Evolutionary conservation across 1,284 basidiomycete species (phyloP).

Genomic region (Sporisorium scitamineum): DNA sequence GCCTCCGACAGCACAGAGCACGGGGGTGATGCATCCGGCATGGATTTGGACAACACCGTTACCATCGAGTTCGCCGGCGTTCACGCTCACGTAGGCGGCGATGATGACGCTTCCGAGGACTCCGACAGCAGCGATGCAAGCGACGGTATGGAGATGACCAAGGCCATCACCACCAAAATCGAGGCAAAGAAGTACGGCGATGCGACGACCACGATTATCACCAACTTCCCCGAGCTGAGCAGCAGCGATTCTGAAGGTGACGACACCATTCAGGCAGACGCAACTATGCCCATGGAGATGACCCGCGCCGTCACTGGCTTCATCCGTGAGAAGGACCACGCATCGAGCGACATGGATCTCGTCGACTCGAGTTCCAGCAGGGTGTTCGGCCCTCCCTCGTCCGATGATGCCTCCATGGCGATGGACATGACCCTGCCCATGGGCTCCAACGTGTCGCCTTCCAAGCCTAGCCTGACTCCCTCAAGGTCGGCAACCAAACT

Average conservation of each 20-base stretch:
- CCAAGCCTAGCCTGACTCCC: conserved; percentile 26
- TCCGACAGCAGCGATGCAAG: conserved; percentile 29
- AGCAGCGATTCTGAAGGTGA: conserved; percentile 45
- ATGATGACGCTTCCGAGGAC: conserved; percentile 21
- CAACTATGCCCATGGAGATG: conserved; percentile 51
- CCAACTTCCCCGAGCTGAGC: conserved; percentile 24
- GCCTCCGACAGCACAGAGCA: conserved; percentile 9
- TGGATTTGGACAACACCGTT: conserved; percentile 37
- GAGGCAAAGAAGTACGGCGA: conserved; percentile 43
- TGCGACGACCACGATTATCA: conserved; percentile 40
- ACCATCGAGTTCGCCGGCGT: conserved; percentile 54
- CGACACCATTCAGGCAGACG: conserved; percentile 37
- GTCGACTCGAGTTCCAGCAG: conserved; percentile 38
- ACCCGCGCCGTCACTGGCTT: conserved; percentile 44
- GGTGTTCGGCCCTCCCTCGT: conserved; percentile 20
- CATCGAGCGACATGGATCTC: conserved; percentile 48
- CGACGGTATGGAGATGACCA: conserved; percentile 50
- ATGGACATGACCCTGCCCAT: conserved; percentile 61
- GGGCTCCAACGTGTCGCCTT: conserved; percentile 30
- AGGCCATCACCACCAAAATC: conserved; percentile 49
- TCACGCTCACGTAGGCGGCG: conserved; percentile 15
- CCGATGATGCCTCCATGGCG: conserved; percentile 35
- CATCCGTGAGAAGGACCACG: conserved; percentile 42
- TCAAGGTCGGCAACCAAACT: conserved; percentile 15
- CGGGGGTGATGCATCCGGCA: conserved; percentile 16